Evolutionary conservation across 352 stramenopile genomes (phyloP).

Genomic region (Elongisporangium anandrum): DNA sequence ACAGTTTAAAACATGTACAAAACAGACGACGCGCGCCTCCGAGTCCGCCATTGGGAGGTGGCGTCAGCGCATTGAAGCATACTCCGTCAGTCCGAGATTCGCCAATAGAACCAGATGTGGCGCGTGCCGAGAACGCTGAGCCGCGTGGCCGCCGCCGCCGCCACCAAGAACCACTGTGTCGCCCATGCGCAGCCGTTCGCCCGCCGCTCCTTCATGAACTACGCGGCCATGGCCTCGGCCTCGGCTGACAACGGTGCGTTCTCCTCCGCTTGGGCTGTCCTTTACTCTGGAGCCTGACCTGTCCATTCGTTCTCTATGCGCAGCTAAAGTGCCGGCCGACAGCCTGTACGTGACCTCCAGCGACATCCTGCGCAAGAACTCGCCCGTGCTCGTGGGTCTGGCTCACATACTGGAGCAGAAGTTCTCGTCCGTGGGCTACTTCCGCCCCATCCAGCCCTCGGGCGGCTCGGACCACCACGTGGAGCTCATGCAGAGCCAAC

Average conservation of each 20-base stretch:
- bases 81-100: neutral
- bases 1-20: neutral
- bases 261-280: neutral
- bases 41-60: neutral
- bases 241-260: neutral
- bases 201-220: neutral
- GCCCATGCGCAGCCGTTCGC: neutral
- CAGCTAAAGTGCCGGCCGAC: slow-evolving; percentile 40
- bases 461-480: slow-evolving; percentile 54
- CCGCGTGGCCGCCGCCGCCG: neutral
- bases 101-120: neutral
- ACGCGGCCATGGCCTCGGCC: neutral
- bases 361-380: slow-evolving; percentile 53
- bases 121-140: neutral
- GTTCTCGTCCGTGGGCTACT: slow-evolving; percentile 68
- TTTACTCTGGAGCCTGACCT: neutral
- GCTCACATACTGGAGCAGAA: slow-evolving; percentile 72
- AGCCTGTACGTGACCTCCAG: slow-evolving; percentile 71
- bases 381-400: slow-evolving; percentile 64
- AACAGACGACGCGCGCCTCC: neutral
- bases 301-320: neutral
- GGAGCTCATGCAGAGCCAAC: slow-evolving; percentile 58
- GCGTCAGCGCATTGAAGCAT: neutral
- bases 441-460: slow-evolving; percentile 64
- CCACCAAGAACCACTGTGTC: neutral